Evolutionary conservation across 371 early-diverging fungal species (phyloP), one percentile per base, ranked within the genome.

Genomic region (Lichtheimia ramosa): DNA sequence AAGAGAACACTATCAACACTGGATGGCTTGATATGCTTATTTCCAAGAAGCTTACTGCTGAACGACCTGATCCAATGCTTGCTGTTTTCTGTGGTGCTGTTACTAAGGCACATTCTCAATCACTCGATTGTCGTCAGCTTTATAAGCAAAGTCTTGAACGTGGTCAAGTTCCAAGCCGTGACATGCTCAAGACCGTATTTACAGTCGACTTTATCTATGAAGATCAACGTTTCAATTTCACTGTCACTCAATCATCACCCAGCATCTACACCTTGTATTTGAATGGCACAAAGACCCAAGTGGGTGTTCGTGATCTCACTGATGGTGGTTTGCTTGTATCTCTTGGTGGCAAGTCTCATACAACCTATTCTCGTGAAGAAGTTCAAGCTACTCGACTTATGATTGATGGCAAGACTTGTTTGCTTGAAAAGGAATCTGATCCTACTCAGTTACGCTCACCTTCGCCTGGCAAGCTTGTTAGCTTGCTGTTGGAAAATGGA

Each of bases 11-110:
- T 3, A 86, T 96, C 73, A 95, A 94, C 51, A 98, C 99, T 23
- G 95, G 92, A 28, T 98, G 99, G 99, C 82, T 98, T 51, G 99
- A 98, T 73, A 88, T 83, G 63, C 78, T 97, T 63, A 97, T 98
- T 63, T 89, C 95, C 43, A 83, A 87, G 59, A 92, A 92, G 61
- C 64, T 96, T 66, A 92, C 94, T 18, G 92, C 94, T 23, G 95
- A 95, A 69, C 88, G 93, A 54, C 96, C 97, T 8, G 96, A 96
- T 61, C 81, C 89, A 8, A 90, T 89, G 80, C 71, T 97, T 18
- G 90, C 95, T 1, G 91, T 96, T 43, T 84, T 96, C 58, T 94
- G 95, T 64, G 98, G 97, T 63, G 97, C 96, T 4, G 92, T 93
- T 18, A 86, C 85, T 56, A 93, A 92, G 73, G 96, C 96, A 14